These are phyloP conservation scores for Aphanomyces stellatus DNA, from an alignment of 352 stramenopile species.

Conservation along the genomic window DNA sequence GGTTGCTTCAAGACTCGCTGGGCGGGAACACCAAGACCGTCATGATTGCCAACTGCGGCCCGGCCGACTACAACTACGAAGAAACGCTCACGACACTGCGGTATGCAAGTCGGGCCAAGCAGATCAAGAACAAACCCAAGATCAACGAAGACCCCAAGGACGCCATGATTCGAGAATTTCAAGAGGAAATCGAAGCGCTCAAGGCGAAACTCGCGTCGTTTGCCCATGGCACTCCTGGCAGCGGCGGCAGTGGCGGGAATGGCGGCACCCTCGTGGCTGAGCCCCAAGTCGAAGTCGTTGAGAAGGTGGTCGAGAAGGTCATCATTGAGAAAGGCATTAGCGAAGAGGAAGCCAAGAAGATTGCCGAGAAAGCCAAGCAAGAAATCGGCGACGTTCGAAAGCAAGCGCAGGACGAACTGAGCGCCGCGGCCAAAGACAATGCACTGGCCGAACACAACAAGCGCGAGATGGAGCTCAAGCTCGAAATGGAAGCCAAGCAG, in stretches of 20 bases:
- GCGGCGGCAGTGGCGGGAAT: slow-evolving; percentile 1
- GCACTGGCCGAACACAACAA: slow-evolving; percentile 78
- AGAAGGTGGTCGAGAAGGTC: slow-evolving; percentile 80
- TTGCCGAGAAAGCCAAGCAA: slow-evolving; percentile 57
- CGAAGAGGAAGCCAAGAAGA: slow-evolving; percentile 61
- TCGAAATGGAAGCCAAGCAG: slow-evolving; percentile 82
- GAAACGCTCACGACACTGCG: slow-evolving; percentile 89
- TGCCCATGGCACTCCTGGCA: slow-evolving; percentile 22
- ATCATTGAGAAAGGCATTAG: slow-evolving; percentile 79
- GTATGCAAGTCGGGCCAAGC: slow-evolving; percentile 98
- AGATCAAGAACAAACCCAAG: slow-evolving; percentile 99
- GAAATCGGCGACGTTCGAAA: slow-evolving; percentile 71
- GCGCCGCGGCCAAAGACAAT: slow-evolving; percentile 64
- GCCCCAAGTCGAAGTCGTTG: slow-evolving; percentile 35
- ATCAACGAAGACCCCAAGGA: slow-evolving; percentile 99
- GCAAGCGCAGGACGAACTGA: slow-evolving; percentile 53
- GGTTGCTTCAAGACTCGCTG: slow-evolving; percentile 90
- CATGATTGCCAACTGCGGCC: slow-evolving; percentile 96
- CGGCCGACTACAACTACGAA: slow-evolving; percentile 98
- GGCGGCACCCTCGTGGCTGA: slow-evolving; percentile 11
- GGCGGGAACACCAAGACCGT: slow-evolving; percentile 96
- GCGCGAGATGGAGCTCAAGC: slow-evolving; percentile 72
- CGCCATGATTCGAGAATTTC: slow-evolving; percentile 95
- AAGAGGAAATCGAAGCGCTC: slow-evolving; percentile 93
- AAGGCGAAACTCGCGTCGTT: slow-evolving; percentile 75